Evolutionary conservation across 495 filamentous ascomycete genomes (phyloP).

Genomic region (Hypoxylon lienhwacheense): DNA sequence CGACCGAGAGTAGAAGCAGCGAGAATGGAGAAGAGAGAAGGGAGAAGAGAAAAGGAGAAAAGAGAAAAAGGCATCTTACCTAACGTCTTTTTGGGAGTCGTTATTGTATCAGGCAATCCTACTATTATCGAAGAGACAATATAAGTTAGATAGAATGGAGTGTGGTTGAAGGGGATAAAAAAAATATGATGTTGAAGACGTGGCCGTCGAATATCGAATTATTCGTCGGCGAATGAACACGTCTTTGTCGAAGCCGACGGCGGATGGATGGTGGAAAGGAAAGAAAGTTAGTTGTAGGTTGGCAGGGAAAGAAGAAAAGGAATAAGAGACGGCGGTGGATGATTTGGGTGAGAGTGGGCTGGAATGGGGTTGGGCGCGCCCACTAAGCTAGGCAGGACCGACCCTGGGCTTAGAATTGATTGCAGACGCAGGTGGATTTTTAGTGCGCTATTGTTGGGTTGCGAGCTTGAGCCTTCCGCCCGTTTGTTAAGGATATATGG

Average conservation of each 20-base stretch:
- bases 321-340: constrained; percentile 25
- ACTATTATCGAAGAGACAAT: constrained; percentile 7
- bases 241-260: constrained; percentile 19
- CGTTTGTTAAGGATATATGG: not conserved
- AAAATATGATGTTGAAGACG: constrained; percentile 20
- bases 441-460: constrained; percentile 10
- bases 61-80: constrained; percentile 18
- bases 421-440: too few relatives aligned
- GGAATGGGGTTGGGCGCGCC: constrained; percentile 37
- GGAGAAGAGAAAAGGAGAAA: constrained; percentile 8
- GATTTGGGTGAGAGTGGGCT: constrained; percentile 27
- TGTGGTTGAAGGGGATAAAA: constrained; percentile 7
- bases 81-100: constrained; percentile 7
- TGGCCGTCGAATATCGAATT: constrained; percentile 27
- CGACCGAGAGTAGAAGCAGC: constrained; percentile 19
- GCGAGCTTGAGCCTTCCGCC: constrained; percentile 3
- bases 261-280: constrained; percentile 18
- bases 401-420: constrained; percentile 9
- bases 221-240: constrained; percentile 25
- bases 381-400: constrained; percentile 30
- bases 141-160: constrained; percentile 3
- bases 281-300: constrained; percentile 27
- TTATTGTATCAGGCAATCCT: constrained; percentile 6
- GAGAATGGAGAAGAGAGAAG: constrained; percentile 8
- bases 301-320: constrained; percentile 15